phyloP scores from a whole-genome alignment of 495 filamentous ascomycete genomes.

The Xylaria grammica region DNA sequence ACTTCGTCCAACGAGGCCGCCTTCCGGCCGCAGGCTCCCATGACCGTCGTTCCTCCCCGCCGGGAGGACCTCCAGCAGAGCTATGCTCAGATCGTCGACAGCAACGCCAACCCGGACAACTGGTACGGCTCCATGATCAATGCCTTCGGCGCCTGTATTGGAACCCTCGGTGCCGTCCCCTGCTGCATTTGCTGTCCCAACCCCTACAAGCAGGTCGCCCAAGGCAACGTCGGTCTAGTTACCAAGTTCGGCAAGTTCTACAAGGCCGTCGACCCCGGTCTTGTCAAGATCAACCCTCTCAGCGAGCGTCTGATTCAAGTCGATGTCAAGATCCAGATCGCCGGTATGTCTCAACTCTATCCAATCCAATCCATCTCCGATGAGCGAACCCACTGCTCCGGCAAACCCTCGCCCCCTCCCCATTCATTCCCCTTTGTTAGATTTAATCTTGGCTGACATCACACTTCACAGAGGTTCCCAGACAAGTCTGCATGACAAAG shows the following conservation, averaged over 20 bases:
- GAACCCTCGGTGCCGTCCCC: slow-evolving; percentile 84
- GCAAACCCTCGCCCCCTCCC: neutral
- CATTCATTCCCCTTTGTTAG: too few relatives aligned
- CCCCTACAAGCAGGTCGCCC: slow-evolving; percentile 91
- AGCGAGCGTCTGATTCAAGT: slow-evolving; percentile 88
- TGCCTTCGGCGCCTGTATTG: slow-evolving; percentile 74
- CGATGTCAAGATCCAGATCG: slow-evolving; percentile 99
- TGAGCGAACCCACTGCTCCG: slow-evolving; percentile 5
- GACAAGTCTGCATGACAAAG: slow-evolving; percentile 99
- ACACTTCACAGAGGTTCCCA: slow-evolving; percentile 75
- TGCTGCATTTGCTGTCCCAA: slow-evolving; percentile 95
- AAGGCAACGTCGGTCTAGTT: slow-evolving; percentile 93
- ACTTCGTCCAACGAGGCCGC: slow-evolving; percentile 29
- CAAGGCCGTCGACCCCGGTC: slow-evolving; percentile 93
- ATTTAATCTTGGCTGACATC: neutral
- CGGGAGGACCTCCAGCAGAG: slow-evolving; percentile 84
- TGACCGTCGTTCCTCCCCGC: slow-evolving; percentile 82
- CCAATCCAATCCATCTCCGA: neutral
- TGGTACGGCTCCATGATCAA: slow-evolving; percentile 94
- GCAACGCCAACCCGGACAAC: slow-evolving; percentile 75
- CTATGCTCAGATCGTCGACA: slow-evolving; percentile 79
- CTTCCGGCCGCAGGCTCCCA: slow-evolving; percentile 54
- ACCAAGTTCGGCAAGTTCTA: slow-evolving; percentile 97
- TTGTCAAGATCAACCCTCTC: slow-evolving; percentile 98
- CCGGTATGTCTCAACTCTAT: slow-evolving; percentile 57